Evolutionary conservation across 768 basidiomycete genomes (phyloP), one percentile per base, ranked within the genome.

Genomic region (Pisolithus marmoratus): DNA sequence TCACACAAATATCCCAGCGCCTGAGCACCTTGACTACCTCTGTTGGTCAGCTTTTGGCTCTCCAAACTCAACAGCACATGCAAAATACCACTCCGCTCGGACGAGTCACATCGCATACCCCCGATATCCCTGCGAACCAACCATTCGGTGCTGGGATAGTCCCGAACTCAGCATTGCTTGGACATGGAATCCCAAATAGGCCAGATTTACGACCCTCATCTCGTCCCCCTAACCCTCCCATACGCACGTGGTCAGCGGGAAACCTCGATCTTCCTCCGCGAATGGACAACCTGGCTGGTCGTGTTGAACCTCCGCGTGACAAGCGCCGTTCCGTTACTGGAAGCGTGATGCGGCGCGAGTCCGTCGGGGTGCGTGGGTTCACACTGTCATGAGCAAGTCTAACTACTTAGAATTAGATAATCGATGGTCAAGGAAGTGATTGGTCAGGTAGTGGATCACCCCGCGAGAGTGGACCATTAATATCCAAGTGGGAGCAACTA

Each of bases 401-500:
- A 40, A 67, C 51, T 29, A 45, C 20, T 46, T 49, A 59, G 57
- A 53, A 36, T 50, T 63, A 84, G 85, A 66, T 80, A 38, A 61
- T 80, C 54, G 84, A 85, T 60, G 63, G 72, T 48, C 76, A 81
- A 68, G 75, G 75, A 50, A 80, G 81, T 59, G 76, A 73, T 54
- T 80, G 81, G 77, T 68, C 74, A 41, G 70, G 74, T 50, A 70
- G 72, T 56, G 34, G 46, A 22, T 73, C 76, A 38, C 67, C 78
- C 63, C 85, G 88, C 55, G 89, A 90, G 61, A 73, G 71, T 54
- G 90, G 91, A 15, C 85, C 93, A 9, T 74, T 88, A 52, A 80
- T 96, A 44, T 87, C 91, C 50, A 97, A 97, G 70, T 98, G 95
- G 95, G 95, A 98, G 55, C 92, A 96, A 62, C 69, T 98, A 44